Percentiles rank a stretch among this genome's conserved stretches.
Conservation (phyloP, 2,329 filamentous ascomycete genomes). For the Sclerotinia subarctica region DNA sequence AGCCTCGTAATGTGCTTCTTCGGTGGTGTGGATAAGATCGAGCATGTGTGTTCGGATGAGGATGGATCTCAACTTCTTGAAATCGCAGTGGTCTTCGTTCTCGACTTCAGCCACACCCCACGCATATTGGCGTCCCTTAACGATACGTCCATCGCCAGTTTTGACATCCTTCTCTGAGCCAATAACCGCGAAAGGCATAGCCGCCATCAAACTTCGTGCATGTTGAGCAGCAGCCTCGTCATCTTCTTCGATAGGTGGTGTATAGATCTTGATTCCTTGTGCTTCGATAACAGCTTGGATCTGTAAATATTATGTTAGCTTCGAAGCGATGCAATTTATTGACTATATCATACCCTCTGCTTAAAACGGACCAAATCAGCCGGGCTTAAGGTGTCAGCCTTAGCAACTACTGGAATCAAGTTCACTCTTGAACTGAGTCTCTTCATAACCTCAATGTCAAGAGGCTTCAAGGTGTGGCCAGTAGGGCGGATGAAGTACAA, state of each 20-base stretch:
- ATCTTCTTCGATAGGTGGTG: slow-evolving; percentile 95
- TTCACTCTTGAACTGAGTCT: slow-evolving; percentile 96
- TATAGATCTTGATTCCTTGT: slow-evolving; percentile 99
- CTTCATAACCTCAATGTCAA: slow-evolving; percentile 99
- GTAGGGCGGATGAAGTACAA: slow-evolving; percentile 99
- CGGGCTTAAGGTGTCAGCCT: slow-evolving; percentile 96
- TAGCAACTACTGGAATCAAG: slow-evolving; percentile 96
- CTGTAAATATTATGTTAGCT: slow-evolving; percentile 48
- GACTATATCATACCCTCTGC: slow-evolving; percentile 66
- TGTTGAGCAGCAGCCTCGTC: slow-evolving; percentile 95
- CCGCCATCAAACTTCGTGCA: slow-evolving; percentile 88
- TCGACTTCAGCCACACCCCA: slow-evolving; percentile 99
- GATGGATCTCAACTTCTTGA: slow-evolving; percentile 99
- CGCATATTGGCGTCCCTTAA: slow-evolving; percentile 98
- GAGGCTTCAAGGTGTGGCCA: slow-evolving; percentile 95
- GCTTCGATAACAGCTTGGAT: slow-evolving; percentile 94
- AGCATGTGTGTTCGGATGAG: slow-evolving; percentile 99
- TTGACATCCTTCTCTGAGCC: slow-evolving; percentile 99
- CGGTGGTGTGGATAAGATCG: slow-evolving; percentile 98
- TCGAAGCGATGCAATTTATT: slow-evolving; percentile 5
- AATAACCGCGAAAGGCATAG: slow-evolving; percentile 98
- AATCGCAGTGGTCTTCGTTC: slow-evolving; percentile 99
- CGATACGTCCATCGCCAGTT: slow-evolving; percentile 90
- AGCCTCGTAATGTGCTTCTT: slow-evolving; percentile 98
- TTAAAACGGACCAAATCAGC: slow-evolving; percentile 91